These are phyloP conservation scores for Microcos paniculata DNA, from an alignment of 345 rosid genomes.

Conservation along the genomic window DNA sequence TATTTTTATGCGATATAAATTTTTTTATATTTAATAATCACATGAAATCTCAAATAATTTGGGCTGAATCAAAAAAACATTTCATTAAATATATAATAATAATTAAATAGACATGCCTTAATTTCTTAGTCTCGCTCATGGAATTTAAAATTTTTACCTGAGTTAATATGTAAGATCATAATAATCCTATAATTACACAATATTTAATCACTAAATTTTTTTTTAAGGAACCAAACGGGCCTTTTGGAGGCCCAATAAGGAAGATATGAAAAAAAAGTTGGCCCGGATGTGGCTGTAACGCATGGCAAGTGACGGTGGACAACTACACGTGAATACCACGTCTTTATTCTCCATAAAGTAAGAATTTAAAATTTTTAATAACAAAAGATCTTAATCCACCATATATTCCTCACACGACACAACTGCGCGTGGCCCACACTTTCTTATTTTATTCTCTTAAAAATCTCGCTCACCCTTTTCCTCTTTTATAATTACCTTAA, in stretches of 20 bases:
- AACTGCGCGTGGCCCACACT: background rate
- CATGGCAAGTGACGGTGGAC: conserved; percentile 11
- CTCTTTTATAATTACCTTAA: background rate
- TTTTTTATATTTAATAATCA: no score
- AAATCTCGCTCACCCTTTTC: background rate
- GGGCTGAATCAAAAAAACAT: no score
- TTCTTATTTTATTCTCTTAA: background rate
- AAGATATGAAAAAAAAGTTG: background rate
- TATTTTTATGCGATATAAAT: no score
- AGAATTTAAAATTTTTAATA: background rate
- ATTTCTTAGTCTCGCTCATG: no score
- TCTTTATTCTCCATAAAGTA: conserved; percentile 11
- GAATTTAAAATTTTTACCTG: no score
- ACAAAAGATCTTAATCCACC: background rate
- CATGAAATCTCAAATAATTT: no score
- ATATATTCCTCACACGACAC: background rate
- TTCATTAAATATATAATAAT: no score
- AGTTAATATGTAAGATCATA: no score
- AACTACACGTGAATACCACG: conserved; percentile 23
- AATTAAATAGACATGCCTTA: no score
- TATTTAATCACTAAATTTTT: no score
- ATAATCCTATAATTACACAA: no score
- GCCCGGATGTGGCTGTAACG: conserved; percentile 7
- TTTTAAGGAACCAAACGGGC: background rate
- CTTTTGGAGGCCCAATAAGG: conserved; percentile 10